phyloP scores from a whole-genome alignment of 495 filamentous ascomycete species.

The Xylaria grammica region DNA sequence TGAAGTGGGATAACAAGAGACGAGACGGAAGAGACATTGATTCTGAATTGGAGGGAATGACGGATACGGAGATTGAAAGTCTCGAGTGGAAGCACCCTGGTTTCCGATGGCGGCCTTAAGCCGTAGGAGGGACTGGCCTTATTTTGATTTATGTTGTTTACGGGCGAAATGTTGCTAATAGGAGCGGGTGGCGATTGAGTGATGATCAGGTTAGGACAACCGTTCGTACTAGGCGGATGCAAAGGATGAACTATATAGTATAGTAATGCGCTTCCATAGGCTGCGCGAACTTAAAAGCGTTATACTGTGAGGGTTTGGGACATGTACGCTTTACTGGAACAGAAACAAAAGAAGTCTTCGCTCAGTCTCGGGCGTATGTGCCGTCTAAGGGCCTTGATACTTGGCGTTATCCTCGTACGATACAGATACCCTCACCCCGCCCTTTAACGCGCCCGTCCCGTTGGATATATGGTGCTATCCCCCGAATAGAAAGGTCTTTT shows the following conservation, averaged over 20 bases:
- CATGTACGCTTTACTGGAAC: not conserved
- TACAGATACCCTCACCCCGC: no score
- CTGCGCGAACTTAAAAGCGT: no score
- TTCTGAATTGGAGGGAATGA: conserved; percentile 60
- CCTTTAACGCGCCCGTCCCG: no score
- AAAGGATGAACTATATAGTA: no score
- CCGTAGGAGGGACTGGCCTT: not conserved
- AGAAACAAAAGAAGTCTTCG: not conserved
- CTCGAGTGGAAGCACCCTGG: conserved; percentile 76
- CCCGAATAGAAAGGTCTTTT: no score
- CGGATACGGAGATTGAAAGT: conserved; percentile 63
- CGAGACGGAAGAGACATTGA: conserved; percentile 60
- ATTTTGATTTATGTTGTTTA: not conserved
- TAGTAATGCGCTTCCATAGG: no score
- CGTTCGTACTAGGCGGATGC: no score
- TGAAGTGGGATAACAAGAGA: conserved; percentile 66
- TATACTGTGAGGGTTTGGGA: no score
- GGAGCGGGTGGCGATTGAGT: not conserved
- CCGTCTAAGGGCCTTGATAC: no score
- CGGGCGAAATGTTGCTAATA: not conserved
- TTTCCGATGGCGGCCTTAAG: conserved; percentile 65
- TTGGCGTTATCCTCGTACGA: no score
- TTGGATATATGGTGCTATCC: no score
- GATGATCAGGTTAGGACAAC: not conserved
- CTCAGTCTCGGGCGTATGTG: not conserved